Percentiles rank a stretch among this genome's conserved stretches.
Evolutionary conservation across 805 yeast species (phyloP).

Genomic region (Millerozyma acaciae): DNA sequence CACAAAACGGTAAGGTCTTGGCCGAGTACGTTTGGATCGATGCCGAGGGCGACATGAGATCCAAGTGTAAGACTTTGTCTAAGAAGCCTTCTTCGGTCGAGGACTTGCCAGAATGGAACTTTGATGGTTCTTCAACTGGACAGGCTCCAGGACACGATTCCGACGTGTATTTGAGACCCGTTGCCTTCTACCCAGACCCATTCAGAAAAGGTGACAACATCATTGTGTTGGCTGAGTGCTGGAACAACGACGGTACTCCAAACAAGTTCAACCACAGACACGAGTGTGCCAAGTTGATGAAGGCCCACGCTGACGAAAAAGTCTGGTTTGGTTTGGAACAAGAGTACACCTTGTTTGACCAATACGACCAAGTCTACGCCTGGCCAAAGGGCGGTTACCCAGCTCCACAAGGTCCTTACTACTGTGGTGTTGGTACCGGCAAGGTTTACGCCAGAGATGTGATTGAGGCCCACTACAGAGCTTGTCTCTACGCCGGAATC

Average conservation of each 20-base stretch:
- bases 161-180: slow-evolving; percentile 94
- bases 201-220: slow-evolving; percentile 98
- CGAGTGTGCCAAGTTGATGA: slow-evolving; percentile 92
- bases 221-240: slow-evolving; percentile 91
- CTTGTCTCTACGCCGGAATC: slow-evolving; percentile 91
- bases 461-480: slow-evolving; percentile 98
- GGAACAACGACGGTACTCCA: slow-evolving; percentile 98
- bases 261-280: slow-evolving; percentile 98
- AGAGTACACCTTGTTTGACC: slow-evolving; percentile 95
- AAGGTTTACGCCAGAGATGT: slow-evolving; percentile 97
- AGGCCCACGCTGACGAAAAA: slow-evolving; percentile 77
- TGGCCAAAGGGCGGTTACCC: slow-evolving; percentile 99
- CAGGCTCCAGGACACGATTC: slow-evolving; percentile 99
- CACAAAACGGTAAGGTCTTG: slow-evolving; percentile 79
- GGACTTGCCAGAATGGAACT: slow-evolving; percentile 98
- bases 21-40: slow-evolving; percentile 99
- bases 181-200: slow-evolving; percentile 91
- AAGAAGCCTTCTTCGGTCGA: slow-evolving; percentile 67
- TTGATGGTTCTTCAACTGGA: slow-evolving; percentile 97
- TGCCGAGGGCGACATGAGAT: slow-evolving; percentile 84
- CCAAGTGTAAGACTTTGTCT: slow-evolving; percentile 85
- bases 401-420: slow-evolving; percentile 99
- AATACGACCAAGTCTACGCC: slow-evolving; percentile 84
- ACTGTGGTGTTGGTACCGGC: slow-evolving; percentile 99
- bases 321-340: slow-evolving; percentile 99